Conservation (phyloP, 768 basidiomycete species). For the Tephrocybe rancida region DNA sequence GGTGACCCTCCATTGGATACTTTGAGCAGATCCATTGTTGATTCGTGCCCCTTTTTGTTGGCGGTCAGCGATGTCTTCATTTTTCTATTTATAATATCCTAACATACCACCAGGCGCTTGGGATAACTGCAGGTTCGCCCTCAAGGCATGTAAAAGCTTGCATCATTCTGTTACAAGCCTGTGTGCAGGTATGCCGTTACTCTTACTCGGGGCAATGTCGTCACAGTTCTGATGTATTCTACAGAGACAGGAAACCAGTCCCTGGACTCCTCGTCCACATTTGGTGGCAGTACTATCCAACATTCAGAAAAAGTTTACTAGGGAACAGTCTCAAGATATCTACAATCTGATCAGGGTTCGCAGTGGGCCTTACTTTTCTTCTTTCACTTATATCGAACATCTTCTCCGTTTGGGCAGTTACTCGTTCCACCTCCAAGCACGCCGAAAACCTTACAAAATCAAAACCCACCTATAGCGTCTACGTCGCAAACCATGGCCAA, state of each 20-base stretch:
- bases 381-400: slow-evolving; percentile 39
- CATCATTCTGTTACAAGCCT: slow-evolving; percentile 43
- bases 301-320: slow-evolving; percentile 27
- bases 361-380: slow-evolving; percentile 43
- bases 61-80: slow-evolving; percentile 38
- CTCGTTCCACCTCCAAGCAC: slow-evolving; percentile 25
- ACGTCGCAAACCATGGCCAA: slow-evolving; percentile 4
- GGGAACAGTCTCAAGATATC: slow-evolving; percentile 30
- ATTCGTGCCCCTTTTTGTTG: slow-evolving; percentile 49
- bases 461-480: slow-evolving; percentile 7
- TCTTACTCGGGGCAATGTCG: not conserved
- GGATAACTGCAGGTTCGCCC: slow-evolving; percentile 27
- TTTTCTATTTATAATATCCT: slow-evolving; percentile 3
- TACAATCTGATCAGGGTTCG: slow-evolving; percentile 59
- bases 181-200: slow-evolving; percentile 36
- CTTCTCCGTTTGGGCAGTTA: slow-evolving; percentile 47
- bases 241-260: slow-evolving; percentile 43
- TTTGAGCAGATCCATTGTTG: slow-evolving; percentile 49
- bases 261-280: slow-evolving; percentile 46
- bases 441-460: not conserved
- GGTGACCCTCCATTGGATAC: slow-evolving; percentile 30
- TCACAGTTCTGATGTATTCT: slow-evolving; percentile 4
- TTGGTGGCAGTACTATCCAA: slow-evolving; percentile 36
- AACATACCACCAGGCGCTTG: slow-evolving; percentile 29
- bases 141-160: slow-evolving; percentile 37